These are phyloP conservation scores for Casuarina cunninghamiana DNA, from an alignment of 306 rosid genomes.

Conservation along the genomic window DNA sequence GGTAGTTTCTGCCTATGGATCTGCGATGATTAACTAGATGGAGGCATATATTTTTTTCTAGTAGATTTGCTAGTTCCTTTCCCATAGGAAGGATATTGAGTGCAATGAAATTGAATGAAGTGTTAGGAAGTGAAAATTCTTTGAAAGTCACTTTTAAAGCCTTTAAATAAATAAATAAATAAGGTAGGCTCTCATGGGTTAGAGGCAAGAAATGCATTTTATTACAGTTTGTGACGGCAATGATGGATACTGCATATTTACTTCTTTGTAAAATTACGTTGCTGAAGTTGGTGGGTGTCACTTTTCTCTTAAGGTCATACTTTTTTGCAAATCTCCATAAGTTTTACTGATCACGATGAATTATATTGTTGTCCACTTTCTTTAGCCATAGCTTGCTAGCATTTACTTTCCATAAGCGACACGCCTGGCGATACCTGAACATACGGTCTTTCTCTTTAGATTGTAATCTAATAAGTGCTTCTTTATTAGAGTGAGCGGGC, in stretches of 20 bases:
- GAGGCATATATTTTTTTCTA: not conserved
- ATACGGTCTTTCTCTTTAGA: not conserved
- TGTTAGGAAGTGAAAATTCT: no score
- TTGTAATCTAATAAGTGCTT: conserved; percentile 10
- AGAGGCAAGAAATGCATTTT: not conserved
- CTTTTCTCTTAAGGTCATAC: not conserved
- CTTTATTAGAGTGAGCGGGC: conserved; percentile 3
- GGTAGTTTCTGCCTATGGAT: not conserved
- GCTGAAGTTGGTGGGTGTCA: not conserved
- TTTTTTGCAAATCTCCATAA: not conserved
- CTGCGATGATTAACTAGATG: not conserved
- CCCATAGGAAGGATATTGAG: not conserved
- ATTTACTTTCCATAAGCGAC: not conserved
- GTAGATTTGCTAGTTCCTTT: not conserved
- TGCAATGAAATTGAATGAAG: not conserved
- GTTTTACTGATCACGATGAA: not conserved
- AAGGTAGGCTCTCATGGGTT: no score
- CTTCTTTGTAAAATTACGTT: not conserved
- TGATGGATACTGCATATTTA: not conserved
- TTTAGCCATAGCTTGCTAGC: not conserved
- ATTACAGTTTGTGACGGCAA: not conserved
- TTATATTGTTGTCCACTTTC: not conserved
- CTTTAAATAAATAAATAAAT: no score
- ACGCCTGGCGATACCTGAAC: not conserved
- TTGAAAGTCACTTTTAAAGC: no score